Conservation (phyloP, 495 filamentous ascomycete genomes). For the Penicillium pancosmium region DNA sequence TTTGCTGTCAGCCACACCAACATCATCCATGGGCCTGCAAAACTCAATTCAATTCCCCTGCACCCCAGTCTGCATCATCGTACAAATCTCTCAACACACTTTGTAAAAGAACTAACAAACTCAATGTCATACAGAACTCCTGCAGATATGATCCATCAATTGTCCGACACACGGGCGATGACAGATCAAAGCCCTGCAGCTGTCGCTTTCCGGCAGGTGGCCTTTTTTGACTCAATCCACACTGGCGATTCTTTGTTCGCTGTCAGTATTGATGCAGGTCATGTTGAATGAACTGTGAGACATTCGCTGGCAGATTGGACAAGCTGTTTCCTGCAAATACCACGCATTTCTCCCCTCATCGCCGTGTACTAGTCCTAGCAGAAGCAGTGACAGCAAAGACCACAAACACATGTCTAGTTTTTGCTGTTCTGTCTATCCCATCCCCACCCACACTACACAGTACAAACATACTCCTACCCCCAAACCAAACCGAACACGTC, state of each 20-base stretch:
- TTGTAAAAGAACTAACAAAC: neutral
- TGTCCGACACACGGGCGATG: slow-evolving; percentile 21
- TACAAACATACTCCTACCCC: neutral
- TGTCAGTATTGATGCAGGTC: neutral
- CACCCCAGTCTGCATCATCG: no score
- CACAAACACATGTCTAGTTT: no score
- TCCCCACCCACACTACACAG: neutral
- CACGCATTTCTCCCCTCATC: neutral
- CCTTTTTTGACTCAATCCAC: neutral
- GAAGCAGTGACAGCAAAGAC: no score
- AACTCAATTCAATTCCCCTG: slow-evolving; percentile 14
- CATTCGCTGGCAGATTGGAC: neutral
- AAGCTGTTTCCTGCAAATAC: neutral
- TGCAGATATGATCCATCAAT: slow-evolving; percentile 23
- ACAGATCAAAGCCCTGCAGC: slow-evolving; percentile 24
- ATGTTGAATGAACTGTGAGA: neutral
- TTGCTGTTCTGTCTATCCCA: neutral
- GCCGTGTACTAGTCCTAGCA: no score
- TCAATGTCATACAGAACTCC: neutral
- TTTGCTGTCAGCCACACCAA: neutral
- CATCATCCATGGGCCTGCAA: slow-evolving; percentile 10
- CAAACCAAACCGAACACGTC: neutral
- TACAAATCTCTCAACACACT: neutral
- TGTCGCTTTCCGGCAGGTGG: slow-evolving; percentile 16
- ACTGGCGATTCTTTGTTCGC: neutral